Base-by-base conservation (phyloP, 2,329 filamentous ascomycete genomes). In the Pseudogymnoascus sp. region DNA sequence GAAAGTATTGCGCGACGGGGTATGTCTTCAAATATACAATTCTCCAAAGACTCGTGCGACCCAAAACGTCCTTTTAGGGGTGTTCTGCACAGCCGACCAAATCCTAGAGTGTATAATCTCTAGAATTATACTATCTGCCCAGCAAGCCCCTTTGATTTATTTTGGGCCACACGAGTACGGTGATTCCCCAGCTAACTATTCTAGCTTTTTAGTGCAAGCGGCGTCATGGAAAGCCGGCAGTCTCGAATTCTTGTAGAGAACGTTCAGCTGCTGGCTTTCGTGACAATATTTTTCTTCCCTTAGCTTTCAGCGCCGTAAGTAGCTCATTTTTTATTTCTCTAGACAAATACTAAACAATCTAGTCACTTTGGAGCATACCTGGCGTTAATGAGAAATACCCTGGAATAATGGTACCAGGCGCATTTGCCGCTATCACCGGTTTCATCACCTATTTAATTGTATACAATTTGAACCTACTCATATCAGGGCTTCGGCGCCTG, bases 201-300 rank as follows among this genome's bases (percentile, higher is more conserved):
- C 1, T 1, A 52, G 69, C 65, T 72, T 4, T 72, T 72, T 60
- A 71, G 63, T 25, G 70, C 70, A 1, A 71, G 70, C 52, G 63
- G 62, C 9, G 69, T 72, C 4, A 68, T 71, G 16, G 71, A 73
- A 63, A 70, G 68, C 59, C 62, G 71, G 43, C 68, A 70, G 28
- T 70, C 72, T 31, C 74, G 70, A 1, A 66, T 65, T 23, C 65
- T 75, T 0, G 71, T 72, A 0, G 67, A 76, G 41, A 76, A 77
- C 35, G 71, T 77, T 9, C 71, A 73, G 35, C 68, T 77, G 0
- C 69, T 77, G 45, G 76, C 75, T 14, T 73, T 74, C 33, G 73
- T 77, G 18, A 76, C 73, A 61, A 75, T 77, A n/a, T 76, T 77
- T 77, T 73, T 61, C 68, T 77, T 0, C 75, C 75, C 0, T 64